These are phyloP conservation scores for Tilletia indica DNA, from an alignment of 1,284 basidiomycete genomes.

Conservation along the genomic window DNA sequence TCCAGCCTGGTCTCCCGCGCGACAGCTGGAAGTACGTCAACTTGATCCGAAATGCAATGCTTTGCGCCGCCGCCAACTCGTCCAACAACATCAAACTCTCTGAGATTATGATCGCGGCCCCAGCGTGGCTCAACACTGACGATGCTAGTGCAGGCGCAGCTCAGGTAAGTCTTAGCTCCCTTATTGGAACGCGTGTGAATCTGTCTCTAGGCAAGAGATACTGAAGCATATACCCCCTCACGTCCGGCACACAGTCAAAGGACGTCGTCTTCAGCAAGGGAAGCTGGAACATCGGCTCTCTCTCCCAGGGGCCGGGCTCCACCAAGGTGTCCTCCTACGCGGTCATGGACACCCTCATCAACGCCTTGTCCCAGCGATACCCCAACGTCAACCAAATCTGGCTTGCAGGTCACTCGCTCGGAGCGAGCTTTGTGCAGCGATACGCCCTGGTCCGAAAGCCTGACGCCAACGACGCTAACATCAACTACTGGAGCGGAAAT, in stretches of 20 bases:
- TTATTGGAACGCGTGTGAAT: no score
- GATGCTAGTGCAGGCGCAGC: conserved; percentile 36
- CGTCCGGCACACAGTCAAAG: not conserved
- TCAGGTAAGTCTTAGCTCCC: not conserved
- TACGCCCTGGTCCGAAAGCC: conserved; percentile 18
- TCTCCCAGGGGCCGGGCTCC: not conserved
- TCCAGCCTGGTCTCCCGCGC: conserved; percentile 39
- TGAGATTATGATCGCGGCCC: conserved; percentile 45
- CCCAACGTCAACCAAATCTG: conserved; percentile 18
- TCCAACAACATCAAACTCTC: conserved; percentile 33
- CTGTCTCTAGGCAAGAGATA: no score
- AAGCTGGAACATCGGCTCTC: conserved; percentile 12
- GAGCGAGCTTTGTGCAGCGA: conserved; percentile 5
- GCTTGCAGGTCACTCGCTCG: conserved; percentile 19
- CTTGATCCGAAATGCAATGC: conserved; percentile 40
- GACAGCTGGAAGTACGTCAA: conserved; percentile 50
- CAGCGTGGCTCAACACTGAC: conserved; percentile 35
- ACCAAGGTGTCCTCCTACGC: conserved; percentile 9
- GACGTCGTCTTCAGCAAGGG: conserved; percentile 18
- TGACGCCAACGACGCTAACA: conserved; percentile 12
- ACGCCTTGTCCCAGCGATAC: conserved; percentile 1
- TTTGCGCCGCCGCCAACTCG: conserved; percentile 35
- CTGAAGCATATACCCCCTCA: not conserved
- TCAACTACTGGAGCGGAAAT: conserved; percentile 34
- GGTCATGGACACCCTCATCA: conserved; percentile 12